Base-by-base conservation (phyloP, 2,329 filamentous ascomycete genomes). In the Dactylellina haptotyla region DNA sequence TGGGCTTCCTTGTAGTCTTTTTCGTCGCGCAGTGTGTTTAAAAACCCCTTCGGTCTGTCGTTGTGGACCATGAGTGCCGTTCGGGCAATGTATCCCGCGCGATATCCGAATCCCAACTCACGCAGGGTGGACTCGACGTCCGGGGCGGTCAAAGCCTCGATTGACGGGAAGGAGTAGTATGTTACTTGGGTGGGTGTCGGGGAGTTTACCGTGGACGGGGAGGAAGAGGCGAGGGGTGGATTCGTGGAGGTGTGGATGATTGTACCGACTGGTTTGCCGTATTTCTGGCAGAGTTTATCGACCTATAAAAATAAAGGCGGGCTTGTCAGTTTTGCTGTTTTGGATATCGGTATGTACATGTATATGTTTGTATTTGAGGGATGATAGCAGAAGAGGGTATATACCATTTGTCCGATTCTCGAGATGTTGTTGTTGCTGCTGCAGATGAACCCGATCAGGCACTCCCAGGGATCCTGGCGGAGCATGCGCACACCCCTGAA, bases 381-480 rank as follows among this genome's bases (percentile, higher is more conserved):
- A 46, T 23, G 41, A 10, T 8, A 10, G 2, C 12, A 14, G 18
- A 30, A 28, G 30, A 25, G 14, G 25, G 37, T 79, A 75, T 46
- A 8, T 78, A 90, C 93, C 95, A 99, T 99, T 81, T 96, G 91
- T 3, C 91, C 94, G 80, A 99, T 99, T 39, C 95, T 88, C 1
- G 89, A 86, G 73, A 99, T 99, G 80, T 99, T 97, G 82, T 99
- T 99, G 82, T 99, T 99, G 82, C 93, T 97, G 81, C 93, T 97
- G 84, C 95, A 99, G 76, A 99, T 99, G 81, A 99, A 99, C 65
- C 90, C 89, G 23, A 99, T 84, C 20, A 99, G 84, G 0, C 95
- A 89, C 81, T 99, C 95, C 95, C 96, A 99, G 0, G 94, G 89
- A 83, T 97, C 93, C 82, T 99, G 95, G 78, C 90, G 91, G 46